Evolutionary conservation across 139 green algal genomes (phyloP).

Genomic region (Pseudopediastrum boryanum): DNA sequence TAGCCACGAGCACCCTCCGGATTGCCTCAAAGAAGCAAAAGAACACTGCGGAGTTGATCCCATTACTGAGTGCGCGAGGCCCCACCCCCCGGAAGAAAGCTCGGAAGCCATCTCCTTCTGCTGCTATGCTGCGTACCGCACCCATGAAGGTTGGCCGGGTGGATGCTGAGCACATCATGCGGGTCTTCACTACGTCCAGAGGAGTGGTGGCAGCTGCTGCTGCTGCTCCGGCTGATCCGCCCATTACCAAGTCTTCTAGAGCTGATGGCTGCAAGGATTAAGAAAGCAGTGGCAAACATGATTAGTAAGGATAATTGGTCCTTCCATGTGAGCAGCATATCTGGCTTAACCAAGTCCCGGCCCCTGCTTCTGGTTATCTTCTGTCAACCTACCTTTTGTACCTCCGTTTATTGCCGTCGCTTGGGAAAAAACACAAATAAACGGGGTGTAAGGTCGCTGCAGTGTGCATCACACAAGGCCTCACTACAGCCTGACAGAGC

Average conservation of each 20-base stretch:
- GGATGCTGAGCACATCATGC: slow-evolving; percentile 88
- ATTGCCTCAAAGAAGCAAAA: slow-evolving; percentile 92
- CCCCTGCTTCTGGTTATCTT: too few relatives aligned
- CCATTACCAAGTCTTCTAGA: slow-evolving; percentile 85
- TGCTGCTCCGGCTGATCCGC: slow-evolving; percentile 73
- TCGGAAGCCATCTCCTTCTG: slow-evolving; percentile 45
- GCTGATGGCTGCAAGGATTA: slow-evolving; percentile 33
- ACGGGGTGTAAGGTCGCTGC: too few relatives aligned
- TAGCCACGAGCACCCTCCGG: slow-evolving; percentile 28
- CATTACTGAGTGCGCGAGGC: slow-evolving; percentile 79
- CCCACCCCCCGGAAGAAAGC: slow-evolving; percentile 79
- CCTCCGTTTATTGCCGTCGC: too few relatives aligned
- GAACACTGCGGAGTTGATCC: slow-evolving; percentile 92
- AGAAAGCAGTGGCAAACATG: too few relatives aligned
- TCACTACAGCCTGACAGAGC: too few relatives aligned
- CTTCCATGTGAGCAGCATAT: too few relatives aligned
- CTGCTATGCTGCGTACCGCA: slow-evolving; percentile 49
- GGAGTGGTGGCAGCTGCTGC: slow-evolving; percentile 90
- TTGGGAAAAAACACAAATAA: too few relatives aligned
- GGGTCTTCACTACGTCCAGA: slow-evolving; percentile 95
- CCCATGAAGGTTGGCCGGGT: slow-evolving; percentile 64
- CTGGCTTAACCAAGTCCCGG: too few relatives aligned
- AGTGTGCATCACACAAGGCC: too few relatives aligned
- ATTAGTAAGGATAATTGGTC: too few relatives aligned
- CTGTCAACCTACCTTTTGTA: too few relatives aligned